Base-by-base conservation (phyloP, 139 green algal genomes). In the Coccomyxa sp. region DNA sequence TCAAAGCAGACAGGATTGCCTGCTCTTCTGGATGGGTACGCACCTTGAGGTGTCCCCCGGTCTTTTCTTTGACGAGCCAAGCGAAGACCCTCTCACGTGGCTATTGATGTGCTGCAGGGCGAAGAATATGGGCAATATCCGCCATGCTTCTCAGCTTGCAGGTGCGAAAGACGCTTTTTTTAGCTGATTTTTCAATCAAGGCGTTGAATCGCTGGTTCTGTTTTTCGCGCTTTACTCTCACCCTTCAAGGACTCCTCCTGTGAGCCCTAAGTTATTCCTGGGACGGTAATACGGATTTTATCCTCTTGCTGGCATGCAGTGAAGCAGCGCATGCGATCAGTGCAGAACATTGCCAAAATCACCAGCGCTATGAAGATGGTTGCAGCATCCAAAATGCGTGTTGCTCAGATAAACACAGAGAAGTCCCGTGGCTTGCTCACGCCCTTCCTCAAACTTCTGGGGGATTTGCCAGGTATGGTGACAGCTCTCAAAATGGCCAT, bases 351-450 rank as follows among this genome's bases (percentile, higher is more conserved):
- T 57, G 90, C 96, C 81, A 99, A 99, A 88, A 99, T 99, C 90
- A 99, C 97, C 14, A 97, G 96, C 84, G 97, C 97, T 85, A 99
- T 99, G 97, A 99, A 99, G 94, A 98, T 99, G 95, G 97, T 99
- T 87, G 97, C 97, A n/a, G 97, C 97, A 23, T 97, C 95, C 30
- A 99, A 99, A 89, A 97, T 99, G 94, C 89, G 94, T 32, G 91
- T 90, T 31, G 97, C 96, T 15, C 94, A 98, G 89, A 80, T 83
- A 0, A 85, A 85, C 30, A 94, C 94, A 21, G 90, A 94, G 86
- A 87, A 95, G 67, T 96, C 93, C 4, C 90, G 95, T 0, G 95
- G 94, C 67, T 93, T 99, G 16, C 90, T 94, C 18, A 75, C 92
- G 79, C 97, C 97, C 0, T 93, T 99, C 23, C 57, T 96, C 13